phyloP scores from a whole-genome alignment of 176 grass and related monocot species.

The Musa troglodytarum region DNA sequence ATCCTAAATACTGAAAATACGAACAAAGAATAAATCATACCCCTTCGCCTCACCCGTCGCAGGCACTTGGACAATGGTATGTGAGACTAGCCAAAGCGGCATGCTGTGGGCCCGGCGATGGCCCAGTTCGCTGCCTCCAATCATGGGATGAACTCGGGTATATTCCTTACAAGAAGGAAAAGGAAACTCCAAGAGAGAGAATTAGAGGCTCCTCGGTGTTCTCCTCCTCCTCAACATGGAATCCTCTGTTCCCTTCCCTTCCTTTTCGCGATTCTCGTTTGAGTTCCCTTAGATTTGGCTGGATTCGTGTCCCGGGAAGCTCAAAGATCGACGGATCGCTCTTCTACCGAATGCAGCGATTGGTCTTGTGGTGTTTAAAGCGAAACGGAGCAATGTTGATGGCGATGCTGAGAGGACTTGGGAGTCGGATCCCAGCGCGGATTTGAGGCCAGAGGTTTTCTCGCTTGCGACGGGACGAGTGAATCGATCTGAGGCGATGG shows the following conservation, averaged over 20 bases:
- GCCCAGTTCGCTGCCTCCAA: no score
- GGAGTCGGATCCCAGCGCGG: conserved; percentile 1
- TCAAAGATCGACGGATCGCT: neutral
- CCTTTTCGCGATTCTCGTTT: neutral
- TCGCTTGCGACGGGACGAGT: neutral
- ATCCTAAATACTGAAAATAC: no score
- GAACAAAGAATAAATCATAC: no score
- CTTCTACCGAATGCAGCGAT: neutral
- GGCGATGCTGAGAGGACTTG: neutral
- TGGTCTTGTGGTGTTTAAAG: neutral
- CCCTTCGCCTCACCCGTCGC: no score
- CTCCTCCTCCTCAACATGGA: neutral
- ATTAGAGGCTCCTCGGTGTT: neutral
- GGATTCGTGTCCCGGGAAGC: neutral
- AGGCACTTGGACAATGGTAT: no score
- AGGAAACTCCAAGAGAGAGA: neutral
- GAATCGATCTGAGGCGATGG: conserved; percentile 27
- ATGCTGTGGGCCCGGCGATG: no score
- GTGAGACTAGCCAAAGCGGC: no score
- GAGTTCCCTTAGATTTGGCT: conserved; percentile 4
- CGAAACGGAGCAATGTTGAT: neutral
- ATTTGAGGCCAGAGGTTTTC: neutral
- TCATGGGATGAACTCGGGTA: neutral
- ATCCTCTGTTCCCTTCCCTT: neutral
- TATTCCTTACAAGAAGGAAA: neutral